Conservation (phyloP, 257 asterid species). For the Penstemon eatonii region DNA sequence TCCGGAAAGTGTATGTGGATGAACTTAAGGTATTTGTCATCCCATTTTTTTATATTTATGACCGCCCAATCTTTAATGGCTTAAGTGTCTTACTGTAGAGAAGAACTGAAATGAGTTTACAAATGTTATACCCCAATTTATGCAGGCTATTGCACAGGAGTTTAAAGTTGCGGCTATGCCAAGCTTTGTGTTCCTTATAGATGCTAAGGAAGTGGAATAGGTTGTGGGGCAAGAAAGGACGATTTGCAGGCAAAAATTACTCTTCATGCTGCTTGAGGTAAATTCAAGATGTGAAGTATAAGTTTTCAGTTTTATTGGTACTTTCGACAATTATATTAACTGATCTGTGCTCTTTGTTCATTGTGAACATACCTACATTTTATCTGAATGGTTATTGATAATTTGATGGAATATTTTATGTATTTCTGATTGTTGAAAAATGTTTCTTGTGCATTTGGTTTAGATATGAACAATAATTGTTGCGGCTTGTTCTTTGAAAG, state of each 20-base stretch:
- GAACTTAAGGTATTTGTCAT: slow-evolving; percentile 55
- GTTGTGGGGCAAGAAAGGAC: slow-evolving; percentile 75
- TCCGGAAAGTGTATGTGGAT: slow-evolving; percentile 84
- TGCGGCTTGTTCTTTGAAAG: no score
- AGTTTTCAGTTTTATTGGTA: slow-evolving; percentile 9
- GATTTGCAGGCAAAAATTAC: slow-evolving; percentile 31
- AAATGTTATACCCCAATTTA: neutral
- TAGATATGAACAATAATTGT: no score
- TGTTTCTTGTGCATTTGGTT: no score
- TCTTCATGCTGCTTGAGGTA: slow-evolving; percentile 21
- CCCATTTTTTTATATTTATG: neutral
- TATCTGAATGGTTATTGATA: neutral
- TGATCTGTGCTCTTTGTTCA: neutral
- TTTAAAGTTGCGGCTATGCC: slow-evolving; percentile 71
- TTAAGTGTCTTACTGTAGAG: neutral
- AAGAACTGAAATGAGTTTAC: neutral
- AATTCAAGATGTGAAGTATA: neutral
- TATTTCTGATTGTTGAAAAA: neutral
- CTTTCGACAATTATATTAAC: slow-evolving; percentile 22
- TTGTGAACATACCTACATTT: neutral
- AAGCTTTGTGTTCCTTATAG: slow-evolving; percentile 58
- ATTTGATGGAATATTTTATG: neutral
- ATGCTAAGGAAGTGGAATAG: slow-evolving; percentile 57
- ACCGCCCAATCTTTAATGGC: no score
- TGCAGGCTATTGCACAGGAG: slow-evolving; percentile 25